A percentile compares a stretch with the other conserved stretches of the same genome.
Conservation (phyloP, 805 yeast species). For the Novakomyces olei region DNA sequence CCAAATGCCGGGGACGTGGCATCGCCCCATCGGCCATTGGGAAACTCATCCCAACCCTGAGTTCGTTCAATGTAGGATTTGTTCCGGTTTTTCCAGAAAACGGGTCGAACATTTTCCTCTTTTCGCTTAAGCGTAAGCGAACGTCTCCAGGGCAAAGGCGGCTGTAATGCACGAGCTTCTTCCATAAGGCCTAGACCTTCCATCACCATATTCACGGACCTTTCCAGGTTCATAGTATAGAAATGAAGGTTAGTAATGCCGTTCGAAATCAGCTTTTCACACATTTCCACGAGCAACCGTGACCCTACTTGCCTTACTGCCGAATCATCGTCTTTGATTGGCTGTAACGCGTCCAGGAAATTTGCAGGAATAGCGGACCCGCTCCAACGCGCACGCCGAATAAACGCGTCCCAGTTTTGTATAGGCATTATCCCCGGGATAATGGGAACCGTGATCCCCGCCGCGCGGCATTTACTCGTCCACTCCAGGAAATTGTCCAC, state of each 20-base stretch:
- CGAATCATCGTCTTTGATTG: conserved; percentile 75
- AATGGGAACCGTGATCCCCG: conserved; percentile 65
- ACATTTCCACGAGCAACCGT: conserved; percentile 62
- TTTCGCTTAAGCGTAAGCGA: conserved; percentile 61
- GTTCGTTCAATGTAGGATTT: conserved; percentile 76
- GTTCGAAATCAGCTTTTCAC: conserved; percentile 43
- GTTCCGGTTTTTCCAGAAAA: conserved; percentile 88
- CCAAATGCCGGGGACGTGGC: conserved; percentile 93
- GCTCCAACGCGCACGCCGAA: conserved; percentile 90
- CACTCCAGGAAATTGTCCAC: conserved; percentile 64
- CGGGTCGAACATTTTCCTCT: conserved; percentile 72
- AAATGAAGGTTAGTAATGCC: conserved; percentile 80
- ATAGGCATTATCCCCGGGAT: conserved; percentile 98
- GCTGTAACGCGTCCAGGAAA: conserved; percentile 48
- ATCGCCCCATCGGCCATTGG: conserved; percentile 97
- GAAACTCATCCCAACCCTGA: conserved; percentile 70
- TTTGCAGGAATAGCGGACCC: conserved; percentile 57
- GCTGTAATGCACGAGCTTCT: conserved; percentile 15
- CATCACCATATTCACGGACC: conserved; percentile 68
- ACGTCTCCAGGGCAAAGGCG: conserved; percentile 62
- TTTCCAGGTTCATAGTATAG: conserved; percentile 93
- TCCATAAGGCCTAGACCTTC: conserved; percentile 43
- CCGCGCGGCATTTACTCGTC: conserved; percentile 48
- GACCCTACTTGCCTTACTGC: conserved; percentile 72
- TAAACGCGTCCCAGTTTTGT: conserved; percentile 76